A percentile compares a stretch with the other conserved stretches of the same genome.
Conservation (phyloP, 257 asterid species). For the Ilex aquifolium region DNA sequence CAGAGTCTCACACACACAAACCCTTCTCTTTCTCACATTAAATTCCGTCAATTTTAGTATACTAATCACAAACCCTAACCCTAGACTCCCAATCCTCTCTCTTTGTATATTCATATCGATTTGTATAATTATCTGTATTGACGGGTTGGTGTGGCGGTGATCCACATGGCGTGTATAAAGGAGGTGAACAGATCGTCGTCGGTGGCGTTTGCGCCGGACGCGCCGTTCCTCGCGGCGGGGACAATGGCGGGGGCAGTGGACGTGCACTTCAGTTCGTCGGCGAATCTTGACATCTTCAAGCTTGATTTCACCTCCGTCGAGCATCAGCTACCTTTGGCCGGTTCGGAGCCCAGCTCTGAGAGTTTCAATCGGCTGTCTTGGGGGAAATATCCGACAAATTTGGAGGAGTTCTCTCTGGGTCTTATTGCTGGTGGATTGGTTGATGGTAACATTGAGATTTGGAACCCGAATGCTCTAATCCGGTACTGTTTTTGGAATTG, state of each 20-base stretch:
- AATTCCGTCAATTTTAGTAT: too few species aligned
- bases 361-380: conserved; percentile 81
- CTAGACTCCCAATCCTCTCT: too few species aligned
- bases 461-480: conserved; percentile 89
- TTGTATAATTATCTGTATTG: too few species aligned
- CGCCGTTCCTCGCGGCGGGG: conserved; percentile 83
- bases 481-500: not conserved
- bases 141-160: too few species aligned
- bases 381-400: conserved; percentile 54
- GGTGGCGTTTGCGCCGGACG: conserved; percentile 87
- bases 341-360: conserved; percentile 72
- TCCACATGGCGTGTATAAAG: conserved; percentile 57
- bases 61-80: too few species aligned
- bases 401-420: conserved; percentile 73
- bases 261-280: conserved; percentile 90
- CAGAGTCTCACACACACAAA: too few species aligned
- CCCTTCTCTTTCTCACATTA: too few species aligned
- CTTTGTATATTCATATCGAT: too few species aligned
- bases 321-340: conserved; percentile 54
- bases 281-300: conserved; percentile 85
- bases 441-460: conserved; percentile 86
- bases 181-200: conserved; percentile 88
- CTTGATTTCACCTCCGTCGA: conserved; percentile 84
- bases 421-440: conserved; percentile 94
- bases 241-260: conserved; percentile 99